These are phyloP conservation scores for Mycena maculata DNA, from an alignment of 768 basidiomycete genomes.

Conservation along the genomic window DNA sequence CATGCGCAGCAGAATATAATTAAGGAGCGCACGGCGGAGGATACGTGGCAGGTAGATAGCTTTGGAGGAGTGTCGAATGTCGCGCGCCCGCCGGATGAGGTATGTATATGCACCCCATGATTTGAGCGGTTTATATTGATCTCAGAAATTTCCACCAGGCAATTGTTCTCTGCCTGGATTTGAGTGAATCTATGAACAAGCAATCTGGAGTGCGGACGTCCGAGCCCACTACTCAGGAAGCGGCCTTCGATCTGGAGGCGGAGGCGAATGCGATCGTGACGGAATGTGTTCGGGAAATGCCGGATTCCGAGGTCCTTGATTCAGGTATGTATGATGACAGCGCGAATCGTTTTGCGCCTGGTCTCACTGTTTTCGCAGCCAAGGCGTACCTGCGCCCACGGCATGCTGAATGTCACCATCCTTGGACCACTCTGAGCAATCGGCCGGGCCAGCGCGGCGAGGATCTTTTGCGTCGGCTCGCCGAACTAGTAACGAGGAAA, in stretches of 20 bases:
- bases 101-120: neutral
- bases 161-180: slow-evolving; percentile 43
- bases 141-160: slow-evolving; percentile 32
- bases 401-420: slow-evolving; percentile 20
- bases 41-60: slow-evolving; percentile 44
- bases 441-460: neutral
- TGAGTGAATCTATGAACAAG: slow-evolving; percentile 42
- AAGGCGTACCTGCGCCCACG: slow-evolving; percentile 22
- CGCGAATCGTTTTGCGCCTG: neutral
- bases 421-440: slow-evolving; percentile 25
- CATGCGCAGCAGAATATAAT: slow-evolving; percentile 38
- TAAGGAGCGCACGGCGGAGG: slow-evolving; percentile 35
- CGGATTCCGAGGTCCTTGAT: slow-evolving; percentile 7
- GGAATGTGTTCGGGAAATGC: slow-evolving; percentile 7
- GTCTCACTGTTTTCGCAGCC: slow-evolving; percentile 8
- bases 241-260: slow-evolving; percentile 16
- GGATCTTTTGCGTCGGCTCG: slow-evolving; percentile 6
- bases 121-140: neutral
- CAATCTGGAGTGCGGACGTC: slow-evolving; percentile 33
- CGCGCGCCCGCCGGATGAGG: slow-evolving; percentile 43
- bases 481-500: neutral
- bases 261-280: slow-evolving; percentile 3
- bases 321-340: slow-evolving; percentile 13
- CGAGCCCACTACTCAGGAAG: neutral
- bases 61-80: slow-evolving; percentile 38